These are phyloP conservation scores for Fusarium virguliforme DNA, from an alignment of 2,329 filamentous ascomycete genomes.

Conservation along the genomic window DNA sequence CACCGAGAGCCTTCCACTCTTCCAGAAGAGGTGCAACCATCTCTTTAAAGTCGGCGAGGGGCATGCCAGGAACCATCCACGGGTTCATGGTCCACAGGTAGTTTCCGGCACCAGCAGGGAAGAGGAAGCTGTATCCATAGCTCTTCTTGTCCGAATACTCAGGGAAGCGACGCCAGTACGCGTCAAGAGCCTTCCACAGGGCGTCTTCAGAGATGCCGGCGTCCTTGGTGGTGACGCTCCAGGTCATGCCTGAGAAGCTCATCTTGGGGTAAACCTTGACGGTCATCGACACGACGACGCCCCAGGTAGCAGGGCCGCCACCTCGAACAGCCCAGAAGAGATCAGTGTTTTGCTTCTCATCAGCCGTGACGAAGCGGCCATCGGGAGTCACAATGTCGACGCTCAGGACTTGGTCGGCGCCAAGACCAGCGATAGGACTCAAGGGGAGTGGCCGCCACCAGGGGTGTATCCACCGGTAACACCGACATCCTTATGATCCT, in stretches of 20 bases:
- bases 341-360: conserved; percentile 62
- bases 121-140: conserved; percentile 49
- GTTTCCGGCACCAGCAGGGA: conserved; percentile 50
- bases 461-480: conserved; percentile 73
- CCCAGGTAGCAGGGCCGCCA: conserved; percentile 68
- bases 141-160: conserved; percentile 49
- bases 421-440: conserved; percentile 68
- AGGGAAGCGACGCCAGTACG: conserved; percentile 49
- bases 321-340: conserved; percentile 75
- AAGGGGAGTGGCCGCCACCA: conserved; percentile 72
- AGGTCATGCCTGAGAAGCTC: conserved; percentile 53
- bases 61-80: conserved; percentile 48
- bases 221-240: conserved; percentile 50
- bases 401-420: conserved; percentile 71
- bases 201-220: conserved; percentile 43
- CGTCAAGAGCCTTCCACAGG: conserved; percentile 52
- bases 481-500: conserved; percentile 63
- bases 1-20: conserved; percentile 53
- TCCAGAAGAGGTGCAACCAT: conserved; percentile 50
- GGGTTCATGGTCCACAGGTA: conserved; percentile 53
- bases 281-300: conserved; percentile 60
- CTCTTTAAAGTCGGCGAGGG: conserved; percentile 52
- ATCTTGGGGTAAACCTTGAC: conserved; percentile 56
- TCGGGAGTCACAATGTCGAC: conserved; percentile 68
- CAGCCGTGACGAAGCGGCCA: conserved; percentile 64